Evolutionary conservation across 306 rosid genomes (phyloP), one percentile per base, ranked within the genome.

Genomic region (Fragaria vesca): DNA sequence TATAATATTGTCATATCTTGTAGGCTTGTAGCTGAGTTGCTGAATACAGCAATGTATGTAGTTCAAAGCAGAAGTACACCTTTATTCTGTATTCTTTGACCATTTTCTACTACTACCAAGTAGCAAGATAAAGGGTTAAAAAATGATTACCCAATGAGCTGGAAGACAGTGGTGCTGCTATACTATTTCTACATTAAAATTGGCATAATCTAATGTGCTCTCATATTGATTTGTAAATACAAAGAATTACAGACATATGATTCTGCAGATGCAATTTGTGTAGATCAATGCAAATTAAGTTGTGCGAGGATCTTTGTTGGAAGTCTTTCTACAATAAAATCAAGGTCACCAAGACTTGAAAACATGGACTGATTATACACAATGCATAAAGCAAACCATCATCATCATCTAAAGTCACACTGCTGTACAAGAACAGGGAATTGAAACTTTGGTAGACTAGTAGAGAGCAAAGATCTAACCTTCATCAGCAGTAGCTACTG

Each of bases 401-500:
- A 30, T 18, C 75, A 45, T 20, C 15, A 17, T 18, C 21, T 18
- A 54, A 18, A 54, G 7, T 6, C 3, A 54, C 60, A 54, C 26
- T 5, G 17, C n/a, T 50, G n/a, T 50, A n/a, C 61, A 60, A 30
- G 24, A 1, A 4, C 5, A 6, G 1, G 26, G 20, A 45, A 30
- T 6, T 42, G 24, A 12, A 47, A 42, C 46, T 60, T 5, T 4
- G 10, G 0, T n/a, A 47, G 24, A 28, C 77, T 42, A 83, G 47
- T 43, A 40, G 8, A 61, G 63, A 73, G 38, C 32, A 58, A 50
- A 82, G 60, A 71, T 72, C 90, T 81, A 50, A 89, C 98, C 98
- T 73, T 89, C 91, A 75, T 88, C 93, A 83, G 93, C 92, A 12
- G 86, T 18, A 78, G 86, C 88, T 76, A 66, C 63, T 65, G 89